Conservation (phyloP, 352 stramenopile species). For the Pythium monospermum region DNA sequence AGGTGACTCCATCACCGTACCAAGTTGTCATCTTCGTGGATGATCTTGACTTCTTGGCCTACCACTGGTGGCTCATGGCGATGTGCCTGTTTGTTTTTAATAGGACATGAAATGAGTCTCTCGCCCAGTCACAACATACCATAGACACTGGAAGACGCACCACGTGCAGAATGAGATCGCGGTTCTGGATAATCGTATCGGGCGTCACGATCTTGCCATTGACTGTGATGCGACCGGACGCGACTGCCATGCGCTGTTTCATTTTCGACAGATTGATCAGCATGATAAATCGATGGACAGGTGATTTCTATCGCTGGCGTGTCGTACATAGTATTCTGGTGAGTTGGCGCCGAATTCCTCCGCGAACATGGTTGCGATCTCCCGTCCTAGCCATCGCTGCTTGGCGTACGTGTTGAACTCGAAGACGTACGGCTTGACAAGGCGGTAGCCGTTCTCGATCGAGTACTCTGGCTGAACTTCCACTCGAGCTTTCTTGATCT, state of each 20-base stretch:
- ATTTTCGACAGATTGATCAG: too few relatives aligned
- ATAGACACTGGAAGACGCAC: slow-evolving; percentile 27
- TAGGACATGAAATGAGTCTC: slow-evolving; percentile 1
- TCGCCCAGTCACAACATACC: too few relatives aligned
- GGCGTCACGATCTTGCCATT: slow-evolving; percentile 78
- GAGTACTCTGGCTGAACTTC: slow-evolving; percentile 45
- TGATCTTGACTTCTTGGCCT: slow-evolving; percentile 71
- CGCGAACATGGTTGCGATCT: slow-evolving; percentile 90
- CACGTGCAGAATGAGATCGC: slow-evolving; percentile 92
- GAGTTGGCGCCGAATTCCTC: slow-evolving; percentile 82
- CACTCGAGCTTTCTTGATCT: slow-evolving; percentile 16
- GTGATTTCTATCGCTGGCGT: neutral
- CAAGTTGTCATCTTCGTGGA: slow-evolving; percentile 73
- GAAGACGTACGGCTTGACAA: slow-evolving; percentile 93
- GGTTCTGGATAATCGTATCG: slow-evolving; percentile 86
- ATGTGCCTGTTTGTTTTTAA: slow-evolving; percentile 64
- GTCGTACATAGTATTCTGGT: slow-evolving; percentile 74
- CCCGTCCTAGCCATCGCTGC: slow-evolving; percentile 89
- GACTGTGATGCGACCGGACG: slow-evolving; percentile 92
- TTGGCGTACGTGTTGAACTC: slow-evolving; percentile 96
- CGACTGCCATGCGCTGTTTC: slow-evolving; percentile 91
- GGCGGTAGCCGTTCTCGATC: slow-evolving; percentile 65
- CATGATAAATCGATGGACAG: neutral
- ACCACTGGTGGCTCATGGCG: slow-evolving; percentile 95
- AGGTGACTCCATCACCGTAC: slow-evolving; percentile 27